Evolutionary conservation across 768 basidiomycete species (phyloP), one percentile per base, ranked within the genome.

Genomic region (Boletus fagicola): DNA sequence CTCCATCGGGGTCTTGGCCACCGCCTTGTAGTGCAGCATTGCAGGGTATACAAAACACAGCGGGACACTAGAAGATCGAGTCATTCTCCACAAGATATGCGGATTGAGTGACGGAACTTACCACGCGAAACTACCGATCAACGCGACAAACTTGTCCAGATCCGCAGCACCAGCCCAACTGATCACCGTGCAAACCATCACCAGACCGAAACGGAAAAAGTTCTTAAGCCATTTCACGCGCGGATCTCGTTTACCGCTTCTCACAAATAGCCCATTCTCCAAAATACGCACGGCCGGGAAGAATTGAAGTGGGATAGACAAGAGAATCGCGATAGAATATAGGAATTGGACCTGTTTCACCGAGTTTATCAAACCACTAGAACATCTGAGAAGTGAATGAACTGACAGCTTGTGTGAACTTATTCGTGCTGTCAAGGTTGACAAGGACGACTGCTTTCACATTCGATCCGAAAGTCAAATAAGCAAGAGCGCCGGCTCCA

Each of bases 171-270:
- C 96, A 13, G 79, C 74, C 85, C 87, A 88, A 66, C 87, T 89
- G 64, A 98, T 77, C 46, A 78, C 78, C n/a, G 91, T 91, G 72
- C 93, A 93, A 58, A 90, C 70, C 68, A 89, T 76, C 60, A 98
- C 85, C 64, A 88, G 75, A 30, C 76, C 76, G 63, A 90, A 93
- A 49, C 87, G 82, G 72, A 94, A 85, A n/a, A 83, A 74, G 66
- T 98, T 99, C 85, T 99, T 99, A 65, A 85, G 78, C 97, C 96
- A 98, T 71, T 99, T 98, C 69, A 98, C 90, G 54, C 83, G 80
- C 35, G 76, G 62, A 70, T 93, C 80, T 51, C 72, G 79, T 72
- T 98, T 98, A 48, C 97, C 97, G 64, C 90, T 93, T 49, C 82
- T 82, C 45, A 85, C 85, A 71, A 98, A 98, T 30, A 98, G 66